phyloP scores from a whole-genome alignment of 169 alveolate genomes.

The Eimeria maxima region DNA sequence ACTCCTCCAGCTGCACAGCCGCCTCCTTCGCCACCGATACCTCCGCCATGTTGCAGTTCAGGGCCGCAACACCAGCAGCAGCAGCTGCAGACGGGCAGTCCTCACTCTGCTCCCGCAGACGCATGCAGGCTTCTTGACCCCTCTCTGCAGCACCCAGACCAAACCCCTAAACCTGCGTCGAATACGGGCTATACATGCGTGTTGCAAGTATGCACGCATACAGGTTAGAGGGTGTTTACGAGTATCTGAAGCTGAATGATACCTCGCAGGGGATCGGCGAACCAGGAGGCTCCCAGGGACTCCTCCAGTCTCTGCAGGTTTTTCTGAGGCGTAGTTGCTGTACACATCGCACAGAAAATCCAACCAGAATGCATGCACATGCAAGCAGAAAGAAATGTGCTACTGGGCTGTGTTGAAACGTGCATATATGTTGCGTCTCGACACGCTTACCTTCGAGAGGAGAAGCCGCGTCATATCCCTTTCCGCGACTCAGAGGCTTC shows the following conservation, averaged over 20 bases:
- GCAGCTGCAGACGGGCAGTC: not conserved
- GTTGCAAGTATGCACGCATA: not conserved
- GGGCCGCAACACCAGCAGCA: not conserved
- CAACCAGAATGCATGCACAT: not conserved
- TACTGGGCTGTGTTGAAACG: not conserved
- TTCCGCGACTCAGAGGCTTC: not conserved
- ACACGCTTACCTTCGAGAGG: not conserved
- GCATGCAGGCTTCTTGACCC: conserved; percentile 14
- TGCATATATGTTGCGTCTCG: too few species aligned
- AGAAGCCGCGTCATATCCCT: not conserved
- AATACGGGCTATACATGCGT: not conserved
- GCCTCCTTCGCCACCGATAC: not conserved
- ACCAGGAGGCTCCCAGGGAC: not conserved
- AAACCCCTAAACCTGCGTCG: not conserved
- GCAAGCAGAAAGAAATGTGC: not conserved
- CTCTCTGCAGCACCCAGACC: not conserved
- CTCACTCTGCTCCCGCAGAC: not conserved
- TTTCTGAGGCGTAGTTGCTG: conserved; percentile 6
- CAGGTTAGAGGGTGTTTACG: not conserved
- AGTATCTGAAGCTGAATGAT: not conserved
- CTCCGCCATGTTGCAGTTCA: not conserved
- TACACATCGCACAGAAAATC: not conserved
- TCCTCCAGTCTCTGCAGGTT: conserved; percentile 17
- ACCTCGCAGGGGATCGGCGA: not conserved
- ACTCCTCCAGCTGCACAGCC: not conserved